phyloP scores from a whole-genome alignment of 805 yeast species.

The Barnettozyma californica region DNA sequence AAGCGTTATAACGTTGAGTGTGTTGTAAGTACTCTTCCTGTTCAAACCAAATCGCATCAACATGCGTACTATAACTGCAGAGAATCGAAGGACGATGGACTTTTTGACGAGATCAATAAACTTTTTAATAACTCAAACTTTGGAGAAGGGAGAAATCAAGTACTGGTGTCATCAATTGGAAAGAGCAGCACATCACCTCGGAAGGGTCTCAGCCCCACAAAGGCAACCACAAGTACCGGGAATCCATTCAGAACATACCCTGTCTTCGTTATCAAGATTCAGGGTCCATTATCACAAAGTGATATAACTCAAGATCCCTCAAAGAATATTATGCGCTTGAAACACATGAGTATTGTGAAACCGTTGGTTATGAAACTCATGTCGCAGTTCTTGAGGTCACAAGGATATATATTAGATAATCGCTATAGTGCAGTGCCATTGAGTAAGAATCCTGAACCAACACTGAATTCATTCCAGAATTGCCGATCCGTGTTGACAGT shows the following conservation, averaged over 20 bases:
- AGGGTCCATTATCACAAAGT: conserved; percentile 24
- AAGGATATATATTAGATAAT: conserved; percentile 15
- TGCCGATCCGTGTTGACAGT: not conserved
- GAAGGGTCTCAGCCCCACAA: conserved; percentile 19
- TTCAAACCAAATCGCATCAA: conserved; percentile 36
- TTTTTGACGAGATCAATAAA: conserved; percentile 22
- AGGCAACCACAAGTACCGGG: conserved; percentile 25
- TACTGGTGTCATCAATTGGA: conserved; percentile 14
- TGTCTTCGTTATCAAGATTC: conserved; percentile 31
- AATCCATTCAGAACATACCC: conserved; percentile 35
- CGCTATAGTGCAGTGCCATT: not conserved
- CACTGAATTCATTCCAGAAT: not conserved
- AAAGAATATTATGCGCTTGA: conserved; percentile 27
- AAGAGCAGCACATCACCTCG: conserved; percentile 18
- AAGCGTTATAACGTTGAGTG: conserved; percentile 30
- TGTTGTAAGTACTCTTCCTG: conserved; percentile 33
- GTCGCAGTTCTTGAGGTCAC: conserved; percentile 24
- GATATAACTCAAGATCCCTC: conserved; percentile 39
- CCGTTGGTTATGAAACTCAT: conserved; percentile 30
- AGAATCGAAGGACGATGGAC: conserved; percentile 6
- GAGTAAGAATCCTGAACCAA: not conserved
- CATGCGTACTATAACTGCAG: conserved; percentile 41
- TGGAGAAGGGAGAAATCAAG: conserved; percentile 12
- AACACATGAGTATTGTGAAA: conserved; percentile 23
- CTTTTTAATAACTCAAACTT: conserved; percentile 23